These are phyloP conservation scores for Thermothielavioides terrestris DNA, from an alignment of 495 filamentous ascomycete genomes.

Conservation along the genomic window DNA sequence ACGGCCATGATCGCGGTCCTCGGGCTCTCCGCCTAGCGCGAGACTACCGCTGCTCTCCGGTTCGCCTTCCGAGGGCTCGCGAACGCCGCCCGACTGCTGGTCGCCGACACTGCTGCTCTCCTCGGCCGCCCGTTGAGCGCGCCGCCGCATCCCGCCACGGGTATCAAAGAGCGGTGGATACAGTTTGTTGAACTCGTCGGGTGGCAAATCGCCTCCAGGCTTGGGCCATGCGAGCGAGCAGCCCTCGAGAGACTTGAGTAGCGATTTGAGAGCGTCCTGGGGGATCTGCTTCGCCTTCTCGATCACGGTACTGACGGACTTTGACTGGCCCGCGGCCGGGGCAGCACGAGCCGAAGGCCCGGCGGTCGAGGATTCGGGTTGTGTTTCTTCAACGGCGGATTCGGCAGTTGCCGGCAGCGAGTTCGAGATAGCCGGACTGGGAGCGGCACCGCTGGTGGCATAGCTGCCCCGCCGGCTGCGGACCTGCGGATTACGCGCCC, in stretches of 20 bases:
- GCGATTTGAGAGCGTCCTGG: conserved; percentile 15
- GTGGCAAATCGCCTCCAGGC: conserved; percentile 15
- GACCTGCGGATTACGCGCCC: conserved; percentile 73
- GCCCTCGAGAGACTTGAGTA: conserved; percentile 29
- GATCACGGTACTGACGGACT: background rate
- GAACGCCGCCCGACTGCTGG: conserved; percentile 33
- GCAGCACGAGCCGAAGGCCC: conserved; percentile 4
- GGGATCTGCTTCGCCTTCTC: conserved; percentile 14
- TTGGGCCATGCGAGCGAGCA: conserved; percentile 24
- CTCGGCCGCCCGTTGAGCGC: conserved; percentile 62
- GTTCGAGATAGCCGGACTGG: conserved; percentile 67
- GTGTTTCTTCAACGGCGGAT: conserved; percentile 23
- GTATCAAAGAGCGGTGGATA: conserved; percentile 75
- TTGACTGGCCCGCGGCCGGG: background rate
- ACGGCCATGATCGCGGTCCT: conserved; percentile 54
- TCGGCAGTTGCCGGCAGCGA: conserved; percentile 48
- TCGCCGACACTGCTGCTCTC: conserved; percentile 51
- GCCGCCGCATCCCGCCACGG: conserved; percentile 65
- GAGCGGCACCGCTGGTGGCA: conserved; percentile 65
- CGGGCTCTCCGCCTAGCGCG: conserved; percentile 83
- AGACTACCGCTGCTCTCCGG: conserved; percentile 73
- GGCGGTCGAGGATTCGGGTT: background rate
- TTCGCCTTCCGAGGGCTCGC: conserved; percentile 39
- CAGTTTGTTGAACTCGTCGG: conserved; percentile 18
- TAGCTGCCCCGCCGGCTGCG: conserved; percentile 66